phyloP scores from a whole-genome alignment of 345 rosid species.

The Rhodamnia argentea region DNA sequence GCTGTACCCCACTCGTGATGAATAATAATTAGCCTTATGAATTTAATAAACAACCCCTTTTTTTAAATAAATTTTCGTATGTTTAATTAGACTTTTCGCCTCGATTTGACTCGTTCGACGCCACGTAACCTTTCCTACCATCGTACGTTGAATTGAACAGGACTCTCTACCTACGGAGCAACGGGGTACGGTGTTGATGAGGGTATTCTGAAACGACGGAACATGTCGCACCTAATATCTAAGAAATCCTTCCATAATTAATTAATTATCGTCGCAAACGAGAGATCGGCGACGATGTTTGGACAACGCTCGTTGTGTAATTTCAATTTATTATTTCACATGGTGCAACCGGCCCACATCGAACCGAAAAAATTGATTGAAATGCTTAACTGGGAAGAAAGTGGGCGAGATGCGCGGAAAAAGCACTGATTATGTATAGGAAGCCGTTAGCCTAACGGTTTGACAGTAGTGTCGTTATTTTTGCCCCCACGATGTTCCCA shows the following conservation, averaged over 20 bases:
- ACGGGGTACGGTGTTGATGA: no score
- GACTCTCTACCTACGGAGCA: background rate
- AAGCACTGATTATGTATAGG: background rate
- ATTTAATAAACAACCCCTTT: background rate
- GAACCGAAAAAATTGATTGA: background rate
- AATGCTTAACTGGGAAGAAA: no score
- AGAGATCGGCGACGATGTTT: background rate
- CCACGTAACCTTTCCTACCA: background rate
- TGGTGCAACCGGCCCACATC: background rate
- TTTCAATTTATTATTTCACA: background rate
- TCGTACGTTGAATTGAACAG: background rate
- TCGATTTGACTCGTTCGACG: background rate
- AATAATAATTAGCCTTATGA: background rate
- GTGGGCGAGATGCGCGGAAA: background rate
- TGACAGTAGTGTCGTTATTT: no score
- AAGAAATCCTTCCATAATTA: background rate
- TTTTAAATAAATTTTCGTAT: background rate
- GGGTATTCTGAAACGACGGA: background rate
- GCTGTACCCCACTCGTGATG: background rate
- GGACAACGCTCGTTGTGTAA: background rate
- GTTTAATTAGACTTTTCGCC: fast-evolving
- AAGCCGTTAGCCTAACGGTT: no score
- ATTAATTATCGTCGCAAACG: background rate
- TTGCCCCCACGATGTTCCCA: no score
- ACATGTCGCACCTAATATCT: background rate